These are phyloP conservation scores for Ballota nigra DNA, from an alignment of 257 asterid species.

Conservation along the genomic window DNA sequence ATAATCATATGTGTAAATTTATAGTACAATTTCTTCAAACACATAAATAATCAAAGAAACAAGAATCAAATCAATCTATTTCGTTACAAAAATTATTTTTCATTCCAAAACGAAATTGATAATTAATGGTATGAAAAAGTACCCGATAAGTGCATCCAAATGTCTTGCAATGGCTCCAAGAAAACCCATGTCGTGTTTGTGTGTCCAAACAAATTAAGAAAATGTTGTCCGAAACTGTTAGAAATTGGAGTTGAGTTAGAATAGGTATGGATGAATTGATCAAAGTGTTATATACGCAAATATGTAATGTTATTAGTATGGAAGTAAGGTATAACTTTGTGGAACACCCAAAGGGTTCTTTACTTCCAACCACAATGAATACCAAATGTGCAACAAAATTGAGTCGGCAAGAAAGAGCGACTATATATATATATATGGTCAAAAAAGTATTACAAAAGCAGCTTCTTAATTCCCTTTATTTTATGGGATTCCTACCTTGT, in stretches of 20 bases:
- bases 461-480: neutral
- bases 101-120: too few relatives aligned
- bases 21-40: neutral
- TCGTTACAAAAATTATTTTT: neutral
- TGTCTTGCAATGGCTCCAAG: constrained; percentile 63
- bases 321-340: constrained; percentile 53
- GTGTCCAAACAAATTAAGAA: neutral
- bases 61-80: neutral
- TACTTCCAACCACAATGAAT: constrained; percentile 34
- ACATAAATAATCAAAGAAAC: neutral
- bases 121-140: neutral
- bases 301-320: neutral
- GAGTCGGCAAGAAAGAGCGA: constrained; percentile 17
- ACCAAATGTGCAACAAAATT: constrained; percentile 23
- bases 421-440: too few relatives aligned
- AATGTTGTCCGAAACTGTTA: neutral
- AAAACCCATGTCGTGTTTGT: constrained; percentile 49
- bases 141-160: constrained; percentile 74
- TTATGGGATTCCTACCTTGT: neutral
- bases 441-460: neutral
- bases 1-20: neutral
- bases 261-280: neutral
- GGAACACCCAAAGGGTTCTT: constrained; percentile 50
- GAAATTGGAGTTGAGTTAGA: constrained; percentile 10
- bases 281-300: neutral